A percentile compares a stretch with the other conserved stretches of the same genome.
Evolutionary conservation across 768 basidiomycete species (phyloP).

Genomic region (Lentinula sp.): DNA sequence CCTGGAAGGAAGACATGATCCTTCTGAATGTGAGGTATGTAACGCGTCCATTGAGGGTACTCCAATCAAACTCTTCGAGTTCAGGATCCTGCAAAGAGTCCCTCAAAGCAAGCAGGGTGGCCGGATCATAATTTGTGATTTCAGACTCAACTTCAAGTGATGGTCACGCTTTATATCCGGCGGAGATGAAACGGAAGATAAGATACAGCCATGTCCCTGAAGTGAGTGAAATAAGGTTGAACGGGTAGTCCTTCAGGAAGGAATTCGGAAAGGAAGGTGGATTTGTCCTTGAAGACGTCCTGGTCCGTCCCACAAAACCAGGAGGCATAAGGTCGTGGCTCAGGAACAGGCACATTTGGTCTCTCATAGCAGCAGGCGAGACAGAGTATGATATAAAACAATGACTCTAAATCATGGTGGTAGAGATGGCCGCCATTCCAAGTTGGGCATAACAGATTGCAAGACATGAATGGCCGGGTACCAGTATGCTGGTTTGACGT

Average conservation of each 20-base stretch:
- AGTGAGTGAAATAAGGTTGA: neutral
- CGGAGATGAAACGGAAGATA: neutral
- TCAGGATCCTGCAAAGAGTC: too few relatives aligned
- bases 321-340: neutral
- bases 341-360: neutral
- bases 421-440: neutral
- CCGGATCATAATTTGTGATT: too few relatives aligned
- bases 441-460: neutral
- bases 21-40: neutral
- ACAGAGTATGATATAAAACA: slow-evolving; percentile 3
- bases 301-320: neutral
- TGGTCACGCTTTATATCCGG: too few relatives aligned
- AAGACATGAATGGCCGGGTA: slow-evolving; percentile 3
- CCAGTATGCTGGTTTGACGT: neutral
- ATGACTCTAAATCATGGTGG: slow-evolving; percentile 7
- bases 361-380: neutral
- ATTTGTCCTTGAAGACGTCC: neutral
- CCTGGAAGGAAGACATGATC: neutral
- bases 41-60: neutral
- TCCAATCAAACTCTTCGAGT: neutral
- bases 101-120: too few relatives aligned
- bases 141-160: too few relatives aligned
- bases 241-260: neutral
- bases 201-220: neutral
- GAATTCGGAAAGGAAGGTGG: neutral